Evolutionary conservation across 768 basidiomycete species (phyloP).

Genomic region (Lactarius deliciosus): DNA sequence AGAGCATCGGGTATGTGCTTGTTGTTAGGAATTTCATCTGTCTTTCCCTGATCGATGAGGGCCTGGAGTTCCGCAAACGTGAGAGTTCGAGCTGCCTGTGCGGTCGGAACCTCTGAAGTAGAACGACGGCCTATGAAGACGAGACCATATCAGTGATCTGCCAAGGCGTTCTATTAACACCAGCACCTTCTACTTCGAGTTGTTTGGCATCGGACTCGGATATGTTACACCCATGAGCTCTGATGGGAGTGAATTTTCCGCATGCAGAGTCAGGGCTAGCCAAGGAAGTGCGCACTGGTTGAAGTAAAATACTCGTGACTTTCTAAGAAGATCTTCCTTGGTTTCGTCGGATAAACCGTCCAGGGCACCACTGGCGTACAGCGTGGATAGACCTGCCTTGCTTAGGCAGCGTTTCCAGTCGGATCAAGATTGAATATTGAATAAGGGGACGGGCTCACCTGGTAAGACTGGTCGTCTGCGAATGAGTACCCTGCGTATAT

Average conservation of each 20-base stretch:
- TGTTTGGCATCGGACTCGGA: conserved; percentile 18
- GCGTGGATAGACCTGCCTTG: conserved; percentile 67
- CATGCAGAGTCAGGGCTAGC: background rate
- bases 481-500: conserved; percentile 46
- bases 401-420: conserved; percentile 3
- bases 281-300: conserved; percentile 46
- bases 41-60: conserved; percentile 68
- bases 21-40: conserved; percentile 77
- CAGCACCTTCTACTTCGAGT: conserved; percentile 16
- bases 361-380: conserved; percentile 47
- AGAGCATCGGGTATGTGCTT: conserved; percentile 64
- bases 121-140: conserved; percentile 7
- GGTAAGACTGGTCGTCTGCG: conserved; percentile 54
- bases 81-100: conserved; percentile 41
- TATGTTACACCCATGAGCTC: conserved; percentile 13
- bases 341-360: conserved; percentile 40
- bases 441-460: conserved; percentile 43
- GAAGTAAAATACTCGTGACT: conserved; percentile 70
- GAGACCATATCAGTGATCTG: background rate
- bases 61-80: conserved; percentile 67
- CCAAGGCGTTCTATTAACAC: background rate
- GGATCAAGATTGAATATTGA: conserved; percentile 1
- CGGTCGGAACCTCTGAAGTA: background rate
- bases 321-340: conserved; percentile 48
- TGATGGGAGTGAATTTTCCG: conserved; percentile 6